Percentiles rank a stretch among this genome's conserved stretches.
These are phyloP conservation scores for Malania oleifera DNA, from an alignment of 164 flowering plant genomes.

Conservation along the genomic window DNA sequence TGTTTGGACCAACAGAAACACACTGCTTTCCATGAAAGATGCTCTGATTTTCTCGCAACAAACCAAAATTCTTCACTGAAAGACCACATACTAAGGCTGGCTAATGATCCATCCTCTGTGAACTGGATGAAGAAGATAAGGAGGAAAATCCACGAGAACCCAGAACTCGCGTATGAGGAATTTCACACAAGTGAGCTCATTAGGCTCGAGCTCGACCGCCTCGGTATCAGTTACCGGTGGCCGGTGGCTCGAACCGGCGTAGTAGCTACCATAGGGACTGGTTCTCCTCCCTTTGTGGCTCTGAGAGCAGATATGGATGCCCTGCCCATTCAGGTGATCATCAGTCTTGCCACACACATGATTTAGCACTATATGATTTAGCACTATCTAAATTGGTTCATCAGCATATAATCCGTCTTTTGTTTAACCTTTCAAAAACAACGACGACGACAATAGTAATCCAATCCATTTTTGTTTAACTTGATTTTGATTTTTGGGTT, in stretches of 20 bases:
- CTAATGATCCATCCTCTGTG: constrained; percentile 32
- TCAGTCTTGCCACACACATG: neutral
- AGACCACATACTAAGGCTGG: constrained; percentile 27
- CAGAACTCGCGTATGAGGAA: constrained; percentile 71
- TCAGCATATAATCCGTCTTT: too few relatives aligned
- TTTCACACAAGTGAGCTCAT: constrained; percentile 50
- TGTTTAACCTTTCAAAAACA: too few relatives aligned
- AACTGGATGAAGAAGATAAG: constrained; percentile 49
- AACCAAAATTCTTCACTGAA: constrained; percentile 11
- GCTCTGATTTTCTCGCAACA: neutral
- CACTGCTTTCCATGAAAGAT: neutral
- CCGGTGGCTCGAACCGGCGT: constrained; percentile 69
- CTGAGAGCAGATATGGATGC: constrained; percentile 82
- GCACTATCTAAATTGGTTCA: too few relatives aligned
- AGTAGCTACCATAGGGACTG: constrained; percentile 56
- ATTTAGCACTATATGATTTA: neutral
- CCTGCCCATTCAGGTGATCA: constrained; percentile 56
- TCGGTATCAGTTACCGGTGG: constrained; percentile 50
- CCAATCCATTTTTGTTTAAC: too few relatives aligned
- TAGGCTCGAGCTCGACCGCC: constrained; percentile 44
- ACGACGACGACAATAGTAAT: too few relatives aligned
- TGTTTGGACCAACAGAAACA: constrained; percentile 8
- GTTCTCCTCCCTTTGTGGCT: constrained; percentile 56
- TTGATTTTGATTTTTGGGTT: too few relatives aligned
- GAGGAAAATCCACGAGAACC: constrained; percentile 57